A percentile compares a stretch with the other conserved stretches of the same genome.
phyloP scores from a whole-genome alignment of 495 filamentous ascomycete species.

The Chaetomidium leptoderma region DNA sequence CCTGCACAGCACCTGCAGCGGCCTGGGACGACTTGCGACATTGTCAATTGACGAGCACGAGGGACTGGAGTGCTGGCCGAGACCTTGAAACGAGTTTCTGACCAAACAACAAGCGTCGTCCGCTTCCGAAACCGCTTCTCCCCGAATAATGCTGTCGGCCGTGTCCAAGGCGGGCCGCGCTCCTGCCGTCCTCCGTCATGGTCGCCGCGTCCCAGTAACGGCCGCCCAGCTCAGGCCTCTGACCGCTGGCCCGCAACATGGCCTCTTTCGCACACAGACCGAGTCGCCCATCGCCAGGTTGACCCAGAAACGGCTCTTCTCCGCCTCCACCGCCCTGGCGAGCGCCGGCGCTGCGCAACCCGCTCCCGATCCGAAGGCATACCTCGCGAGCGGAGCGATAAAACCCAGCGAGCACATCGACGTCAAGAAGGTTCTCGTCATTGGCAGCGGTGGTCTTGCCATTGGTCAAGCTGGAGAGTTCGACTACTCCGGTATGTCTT shows the following conservation, averaged over 20 bases:
- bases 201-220: slow-evolving; percentile 41
- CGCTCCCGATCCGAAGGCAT: slow-evolving; percentile 80
- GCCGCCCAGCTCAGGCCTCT: slow-evolving; percentile 35
- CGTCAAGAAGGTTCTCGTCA: slow-evolving; percentile 97
- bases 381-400: slow-evolving; percentile 80
- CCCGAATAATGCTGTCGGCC: slow-evolving; percentile 35
- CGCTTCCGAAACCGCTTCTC: slow-evolving; percentile 11
- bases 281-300: slow-evolving; percentile 25
- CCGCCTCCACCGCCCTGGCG: slow-evolving; percentile 33
- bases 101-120: slow-evolving; percentile 12
- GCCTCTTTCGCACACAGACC: slow-evolving; percentile 32
- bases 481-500: slow-evolving; percentile 85
- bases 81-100: slow-evolving; percentile 11
- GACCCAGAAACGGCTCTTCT: slow-evolving; percentile 41
- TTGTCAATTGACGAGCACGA: slow-evolving; percentile 25
- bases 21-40: slow-evolving; percentile 20
- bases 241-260: slow-evolving; percentile 31
- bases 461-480: slow-evolving; percentile 99
- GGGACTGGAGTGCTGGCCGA: slow-evolving; percentile 17
- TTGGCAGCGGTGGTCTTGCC: slow-evolving; percentile 91
- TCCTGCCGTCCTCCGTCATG: slow-evolving; percentile 47
- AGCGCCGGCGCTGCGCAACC: slow-evolving; percentile 45
- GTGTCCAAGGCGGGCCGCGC: slow-evolving; percentile 46
- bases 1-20: slow-evolving; percentile 7
- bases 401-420: slow-evolving; percentile 71